These are phyloP conservation scores for Quercus rubra DNA, from an alignment of 306 rosid species.

Conservation along the genomic window DNA sequence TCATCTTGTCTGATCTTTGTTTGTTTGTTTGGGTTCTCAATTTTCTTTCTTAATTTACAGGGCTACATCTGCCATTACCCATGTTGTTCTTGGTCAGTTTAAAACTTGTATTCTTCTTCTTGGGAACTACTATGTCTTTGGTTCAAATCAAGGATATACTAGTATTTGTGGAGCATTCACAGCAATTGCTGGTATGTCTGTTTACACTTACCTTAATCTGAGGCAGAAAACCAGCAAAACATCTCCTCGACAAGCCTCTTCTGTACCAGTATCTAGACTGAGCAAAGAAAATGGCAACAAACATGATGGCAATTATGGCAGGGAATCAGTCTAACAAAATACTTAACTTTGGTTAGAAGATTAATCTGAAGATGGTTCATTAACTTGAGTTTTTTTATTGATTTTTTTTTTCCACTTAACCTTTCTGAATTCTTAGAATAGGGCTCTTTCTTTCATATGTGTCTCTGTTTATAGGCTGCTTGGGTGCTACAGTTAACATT, in stretches of 20 bases:
- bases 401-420: neutral
- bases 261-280: constrained; percentile 63
- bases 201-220: constrained; percentile 81
- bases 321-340: constrained; percentile 64
- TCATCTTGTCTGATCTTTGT: neutral
- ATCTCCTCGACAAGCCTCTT: constrained; percentile 57
- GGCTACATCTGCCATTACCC: constrained; percentile 87
- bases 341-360: constrained; percentile 6
- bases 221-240: constrained; percentile 51
- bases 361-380: neutral
- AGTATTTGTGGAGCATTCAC: constrained; percentile 83
- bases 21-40: constrained; percentile 7
- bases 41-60: constrained; percentile 38
- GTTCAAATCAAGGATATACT: constrained; percentile 76
- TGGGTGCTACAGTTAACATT: neutral
- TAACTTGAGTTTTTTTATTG: neutral
- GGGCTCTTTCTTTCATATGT: neutral
- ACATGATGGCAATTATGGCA: constrained; percentile 54
- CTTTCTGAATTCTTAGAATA: neutral
- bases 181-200: constrained; percentile 82
- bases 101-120: constrained; percentile 94
- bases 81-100: constrained; percentile 95
- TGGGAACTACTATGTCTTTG: constrained; percentile 77
- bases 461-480: neutral
- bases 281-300: constrained; percentile 68